Base-by-base conservation (phyloP, 306 rosid genomes). In the Glycine latifolia region DNA sequence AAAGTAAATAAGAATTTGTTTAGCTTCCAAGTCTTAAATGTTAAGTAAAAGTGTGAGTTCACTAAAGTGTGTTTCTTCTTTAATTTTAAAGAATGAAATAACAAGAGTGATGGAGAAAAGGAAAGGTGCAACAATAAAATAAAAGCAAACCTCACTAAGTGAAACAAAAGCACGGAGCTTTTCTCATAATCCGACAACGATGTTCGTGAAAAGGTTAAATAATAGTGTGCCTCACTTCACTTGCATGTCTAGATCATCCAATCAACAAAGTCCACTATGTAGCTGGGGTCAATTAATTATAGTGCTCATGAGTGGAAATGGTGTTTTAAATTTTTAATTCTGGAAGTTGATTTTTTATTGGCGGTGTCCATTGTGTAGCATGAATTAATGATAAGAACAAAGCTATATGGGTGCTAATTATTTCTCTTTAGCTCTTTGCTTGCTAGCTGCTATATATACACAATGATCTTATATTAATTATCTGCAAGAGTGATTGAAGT, bases 351-450 rank as follows among this genome's bases (percentile, higher is more conserved):
- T 17, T 33, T 17, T 54, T 46, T 20, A 56, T 20, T 55, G 33
- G 1, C 43, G 63, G 76, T 67, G 76, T 67, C 76, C 82, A 79
- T 55, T 67, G 47, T 69, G 68, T 79, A 55, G 47, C 47, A 17
- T 53, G 49, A 55, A 55, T 55, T 55, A 37, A 37, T 37, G 3
- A 37, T 66, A 17, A 14, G 9, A 49, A 33, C 47, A 67, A 55
- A 54, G 15, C 3, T 52, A 3, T 35, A 50, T n/a, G 5, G 78
- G 10, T 39, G 1, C 3, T 3, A 43, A 37, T 26, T 26, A 26
- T 26, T 53, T 50, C 33, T 73, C 14, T 56, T 35, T 53, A 35
- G 65, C 20, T 53, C 26, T 35, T 58, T 7, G 35, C 7, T 71
- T 1, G 8, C 43, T 41, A 26, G 2, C 31, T 26, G 31, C 31